Percentiles rank a stretch among this genome's conserved stretches.
phyloP scores from a whole-genome alignment of 371 early-diverging fungal species.

The Mortierella sp. region DNA sequence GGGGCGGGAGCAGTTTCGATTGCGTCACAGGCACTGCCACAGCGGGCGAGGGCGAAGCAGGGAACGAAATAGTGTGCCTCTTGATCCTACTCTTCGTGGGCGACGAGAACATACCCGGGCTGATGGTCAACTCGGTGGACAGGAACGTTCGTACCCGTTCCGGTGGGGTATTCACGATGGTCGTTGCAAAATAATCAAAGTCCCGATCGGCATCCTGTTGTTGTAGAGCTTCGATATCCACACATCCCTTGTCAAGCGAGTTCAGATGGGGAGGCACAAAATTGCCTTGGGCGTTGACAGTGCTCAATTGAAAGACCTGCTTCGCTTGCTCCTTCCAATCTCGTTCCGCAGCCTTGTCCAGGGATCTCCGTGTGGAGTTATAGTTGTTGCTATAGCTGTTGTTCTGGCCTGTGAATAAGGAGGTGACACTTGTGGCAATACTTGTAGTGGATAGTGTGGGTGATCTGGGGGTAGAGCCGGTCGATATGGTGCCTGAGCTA shows the following conservation, averaged over 20 bases:
- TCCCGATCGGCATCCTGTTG: conserved; percentile 2
- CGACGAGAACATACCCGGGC: conserved; percentile 38
- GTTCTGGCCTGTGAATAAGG: conserved; percentile 1
- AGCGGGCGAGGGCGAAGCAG: background rate
- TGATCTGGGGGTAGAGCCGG: background rate
- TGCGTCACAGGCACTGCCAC: background rate
- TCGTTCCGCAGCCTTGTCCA: conserved; percentile 24
- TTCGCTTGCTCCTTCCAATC: conserved; percentile 37
- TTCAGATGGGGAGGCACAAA: conserved; percentile 31
- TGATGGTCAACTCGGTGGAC: conserved; percentile 40
- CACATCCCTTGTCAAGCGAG: conserved; percentile 17
- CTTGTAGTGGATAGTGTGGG: background rate
- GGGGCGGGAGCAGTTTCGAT: background rate
- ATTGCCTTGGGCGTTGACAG: conserved; percentile 27
- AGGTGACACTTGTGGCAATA: background rate
- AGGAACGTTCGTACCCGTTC: conserved; percentile 38
- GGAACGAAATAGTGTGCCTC: conserved; percentile 28
- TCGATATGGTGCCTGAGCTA: too few relatives aligned
- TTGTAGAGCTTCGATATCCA: conserved; percentile 9
- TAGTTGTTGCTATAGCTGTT: background rate
- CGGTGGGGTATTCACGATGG: conserved; percentile 32
- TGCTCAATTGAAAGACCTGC: conserved; percentile 44
- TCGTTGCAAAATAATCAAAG: conserved; percentile 36
- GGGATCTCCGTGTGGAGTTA: conserved; percentile 1
- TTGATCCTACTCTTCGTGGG: conserved; percentile 28